A percentile compares a stretch with the other conserved stretches of the same genome.
Evolutionary conservation across 139 green algal species (phyloP).

Genomic region (Auxenochlorella pyrenoidosa): DNA sequence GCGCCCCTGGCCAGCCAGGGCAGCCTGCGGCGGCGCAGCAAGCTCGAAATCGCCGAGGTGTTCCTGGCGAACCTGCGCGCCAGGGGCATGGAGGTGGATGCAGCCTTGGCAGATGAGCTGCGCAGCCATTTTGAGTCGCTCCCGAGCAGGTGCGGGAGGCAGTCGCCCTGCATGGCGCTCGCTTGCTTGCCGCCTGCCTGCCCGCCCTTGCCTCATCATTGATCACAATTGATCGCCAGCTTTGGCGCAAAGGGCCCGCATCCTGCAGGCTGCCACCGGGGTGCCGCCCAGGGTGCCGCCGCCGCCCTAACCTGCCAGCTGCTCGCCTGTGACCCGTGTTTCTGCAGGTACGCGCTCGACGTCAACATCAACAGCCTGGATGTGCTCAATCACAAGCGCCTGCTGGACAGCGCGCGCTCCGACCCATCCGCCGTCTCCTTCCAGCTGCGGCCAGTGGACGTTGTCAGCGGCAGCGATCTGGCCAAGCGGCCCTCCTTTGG

Average conservation of each 20-base stretch:
- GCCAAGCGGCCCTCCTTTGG: constrained; percentile 52
- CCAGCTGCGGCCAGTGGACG: constrained; percentile 87
- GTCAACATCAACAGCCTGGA: constrained; percentile 91
- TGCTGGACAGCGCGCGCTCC: constrained; percentile 86
- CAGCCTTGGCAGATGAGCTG: constrained; percentile 72
- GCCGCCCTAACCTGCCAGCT: neutral
- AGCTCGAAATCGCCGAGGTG: constrained; percentile 67
- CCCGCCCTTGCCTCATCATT: too few relatives aligned
- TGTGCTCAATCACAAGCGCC: constrained; percentile 92
- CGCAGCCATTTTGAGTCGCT: constrained; percentile 84
- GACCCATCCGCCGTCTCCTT: constrained; percentile 87
- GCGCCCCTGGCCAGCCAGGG: constrained; percentile 6
- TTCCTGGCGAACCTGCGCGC: constrained; percentile 74
- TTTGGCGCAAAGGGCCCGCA: too few relatives aligned
- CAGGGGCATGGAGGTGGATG: constrained; percentile 70
- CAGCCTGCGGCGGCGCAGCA: constrained; percentile 50
- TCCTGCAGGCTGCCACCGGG: too few relatives aligned
- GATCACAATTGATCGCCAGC: too few relatives aligned
- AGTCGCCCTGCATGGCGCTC: neutral
- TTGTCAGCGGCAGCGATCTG: constrained; percentile 47
- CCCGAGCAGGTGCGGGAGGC: constrained; percentile 63
- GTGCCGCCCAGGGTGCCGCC: too few relatives aligned
- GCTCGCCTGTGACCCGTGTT: neutral
- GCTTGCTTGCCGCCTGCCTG: neutral
- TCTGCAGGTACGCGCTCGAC: constrained; percentile 83